Evolutionary conservation across 1,284 basidiomycete genomes (phyloP).

Genomic region (Trametes hirsuta): DNA sequence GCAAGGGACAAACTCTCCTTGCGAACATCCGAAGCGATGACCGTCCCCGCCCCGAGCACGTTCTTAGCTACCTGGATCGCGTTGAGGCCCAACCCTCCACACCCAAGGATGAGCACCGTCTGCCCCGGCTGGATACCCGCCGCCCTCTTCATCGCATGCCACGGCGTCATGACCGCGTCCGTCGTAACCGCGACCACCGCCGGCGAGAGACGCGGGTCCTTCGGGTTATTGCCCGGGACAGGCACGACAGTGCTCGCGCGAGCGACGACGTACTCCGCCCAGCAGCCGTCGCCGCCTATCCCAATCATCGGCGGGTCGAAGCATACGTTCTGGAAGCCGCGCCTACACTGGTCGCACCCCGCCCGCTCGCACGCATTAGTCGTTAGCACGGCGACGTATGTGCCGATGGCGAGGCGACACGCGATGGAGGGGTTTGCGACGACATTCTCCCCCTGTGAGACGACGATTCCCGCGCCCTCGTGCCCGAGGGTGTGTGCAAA

Average conservation of each 20-base stretch:
- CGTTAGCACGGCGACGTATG: constrained; percentile 26
- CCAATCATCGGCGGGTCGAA: constrained; percentile 11
- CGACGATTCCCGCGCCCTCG: constrained; percentile 29
- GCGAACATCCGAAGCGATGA: constrained; percentile 27
- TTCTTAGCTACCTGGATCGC: constrained; percentile 30
- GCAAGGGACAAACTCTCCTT: constrained; percentile 18
- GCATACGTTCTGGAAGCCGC: constrained; percentile 25
- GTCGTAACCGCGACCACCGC: constrained; percentile 27
- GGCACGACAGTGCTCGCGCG: constrained; percentile 23
- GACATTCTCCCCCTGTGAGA: constrained; percentile 19
- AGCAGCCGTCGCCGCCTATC: constrained; percentile 25
- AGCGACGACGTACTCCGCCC: constrained; percentile 25
- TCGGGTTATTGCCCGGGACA: constrained; percentile 18
- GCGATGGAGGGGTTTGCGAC: constrained; percentile 3
- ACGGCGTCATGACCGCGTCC: constrained; percentile 31
- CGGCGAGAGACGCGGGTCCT: constrained; percentile 19
- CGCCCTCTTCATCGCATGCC: constrained; percentile 24
- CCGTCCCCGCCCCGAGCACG: constrained; percentile 17
- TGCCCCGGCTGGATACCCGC: constrained; percentile 21
- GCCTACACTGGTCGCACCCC: constrained; percentile 21
- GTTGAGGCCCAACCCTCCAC: constrained; percentile 29
- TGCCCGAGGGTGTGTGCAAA: constrained; percentile 26
- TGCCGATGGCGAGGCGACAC: constrained; percentile 17
- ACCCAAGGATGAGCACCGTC: constrained; percentile 28
- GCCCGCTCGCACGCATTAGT: constrained; percentile 24